phyloP scores from a whole-genome alignment of 108 stramenopile species.

The Hondaea fermentalgiana region DNA sequence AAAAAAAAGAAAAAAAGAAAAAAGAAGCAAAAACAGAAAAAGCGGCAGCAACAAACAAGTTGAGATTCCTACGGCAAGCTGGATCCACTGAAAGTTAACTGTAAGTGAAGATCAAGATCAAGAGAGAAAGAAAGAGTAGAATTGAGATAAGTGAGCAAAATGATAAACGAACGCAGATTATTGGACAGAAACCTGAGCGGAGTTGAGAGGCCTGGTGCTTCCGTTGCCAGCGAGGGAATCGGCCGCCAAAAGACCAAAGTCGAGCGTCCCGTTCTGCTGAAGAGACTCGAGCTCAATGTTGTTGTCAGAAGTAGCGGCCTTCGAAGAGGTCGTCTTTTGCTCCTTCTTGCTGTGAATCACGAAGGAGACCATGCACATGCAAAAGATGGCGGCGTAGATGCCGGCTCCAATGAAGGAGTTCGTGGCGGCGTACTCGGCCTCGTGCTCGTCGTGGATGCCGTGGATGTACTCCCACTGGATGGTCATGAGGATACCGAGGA shows the following conservation, averaged over 20 bases:
- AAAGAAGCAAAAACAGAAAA: no score
- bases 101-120: background rate
- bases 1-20: no score
- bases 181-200: background rate
- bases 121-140: background rate
- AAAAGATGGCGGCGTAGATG: background rate
- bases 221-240: background rate
- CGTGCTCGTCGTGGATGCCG: background rate
- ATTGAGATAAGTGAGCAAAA: background rate
- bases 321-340: background rate
- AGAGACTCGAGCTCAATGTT: background rate
- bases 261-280: background rate
- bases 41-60: no score
- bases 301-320: background rate
- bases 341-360: background rate
- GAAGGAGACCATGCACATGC: background rate
- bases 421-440: background rate
- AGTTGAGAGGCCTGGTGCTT: background rate
- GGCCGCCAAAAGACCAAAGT: background rate
- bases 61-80: no score
- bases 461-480: slow-evolving; percentile 1
- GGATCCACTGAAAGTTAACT: no score
- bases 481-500: background rate
- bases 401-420: background rate
- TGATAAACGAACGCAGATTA: background rate